phyloP scores from a whole-genome alignment of 73 alveolate species.

The Tetrahymena malaccensis region DNA sequence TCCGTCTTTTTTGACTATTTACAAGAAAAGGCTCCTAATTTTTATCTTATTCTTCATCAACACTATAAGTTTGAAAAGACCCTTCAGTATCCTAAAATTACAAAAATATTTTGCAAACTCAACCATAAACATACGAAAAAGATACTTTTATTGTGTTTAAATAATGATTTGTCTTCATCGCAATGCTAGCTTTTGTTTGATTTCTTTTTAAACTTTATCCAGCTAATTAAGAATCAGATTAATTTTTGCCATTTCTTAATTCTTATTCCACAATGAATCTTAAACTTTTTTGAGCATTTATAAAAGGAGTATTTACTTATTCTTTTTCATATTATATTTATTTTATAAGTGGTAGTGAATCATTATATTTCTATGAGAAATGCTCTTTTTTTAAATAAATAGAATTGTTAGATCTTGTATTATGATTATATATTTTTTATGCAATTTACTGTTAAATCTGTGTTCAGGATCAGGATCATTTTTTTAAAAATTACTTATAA shows the following conservation, averaged over 20 bases:
- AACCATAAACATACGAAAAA: not conserved
- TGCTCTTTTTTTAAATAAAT: not conserved
- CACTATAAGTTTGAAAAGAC: not conserved
- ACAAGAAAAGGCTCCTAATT: not conserved
- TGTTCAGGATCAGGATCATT: not conserved
- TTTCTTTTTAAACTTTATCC: not conserved
- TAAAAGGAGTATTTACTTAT: not conserved
- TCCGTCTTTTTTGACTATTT: not conserved
- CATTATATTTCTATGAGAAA: not conserved
- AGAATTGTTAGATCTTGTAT: too few species aligned
- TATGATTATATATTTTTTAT: too few species aligned
- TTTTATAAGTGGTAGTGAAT: not conserved
- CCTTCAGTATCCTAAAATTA: not conserved
- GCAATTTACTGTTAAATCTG: not conserved
- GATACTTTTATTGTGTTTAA: not conserved
- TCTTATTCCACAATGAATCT: not conserved
- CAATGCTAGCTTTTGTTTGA: not conserved
- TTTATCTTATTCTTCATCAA: not conserved
- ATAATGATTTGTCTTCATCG: not conserved
- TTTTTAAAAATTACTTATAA: not conserved
- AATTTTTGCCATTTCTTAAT: not conserved
- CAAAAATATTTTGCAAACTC: not conserved
- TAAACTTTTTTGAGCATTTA: not conserved
- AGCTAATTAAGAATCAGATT: not conserved
- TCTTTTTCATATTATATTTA: not conserved